Base-by-base conservation (phyloP, 495 filamentous ascomycete genomes). In the Alectoria sarmentosa region DNA sequence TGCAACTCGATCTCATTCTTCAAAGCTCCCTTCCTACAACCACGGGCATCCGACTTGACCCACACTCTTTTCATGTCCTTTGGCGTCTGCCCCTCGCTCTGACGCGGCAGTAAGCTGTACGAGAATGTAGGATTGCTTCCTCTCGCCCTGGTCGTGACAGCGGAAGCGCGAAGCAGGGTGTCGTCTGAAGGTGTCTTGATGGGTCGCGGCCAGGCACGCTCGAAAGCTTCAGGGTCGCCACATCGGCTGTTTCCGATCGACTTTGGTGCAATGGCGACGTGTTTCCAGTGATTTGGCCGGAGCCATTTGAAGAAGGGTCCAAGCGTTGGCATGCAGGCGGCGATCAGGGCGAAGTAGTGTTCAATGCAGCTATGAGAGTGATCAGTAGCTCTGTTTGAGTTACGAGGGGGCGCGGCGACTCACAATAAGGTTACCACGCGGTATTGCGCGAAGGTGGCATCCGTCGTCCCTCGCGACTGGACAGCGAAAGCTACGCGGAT, bases 271-370 rank as follows among this genome's bases (percentile, higher is more conserved):
- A 21, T 48, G 8, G 37, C 48, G n/a, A 52, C 13, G 54, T 63
- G 41, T 30, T 63, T 67, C 65, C 60, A 67, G 46, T 58, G 41
- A 39, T 46, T 38, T 26, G 65, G 65, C 11, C 61, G 60, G 32
- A 67, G 61, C 60, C 55, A 63, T 30, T 49, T 54, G 61, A 67
- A 67, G 32, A 67, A 46, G 7, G 65, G 65, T 11, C 65, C 65
- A 17, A 67, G 60, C 23, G 65, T 67, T 1, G 65, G 65, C 65
- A 67, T 67, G 65, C 65, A 67, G 61, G 65, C 65, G 6, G 65
- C 60, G 21, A 67, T 67, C 1, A 67, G 49, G 23, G 65, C 65
- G 15, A 63, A 56, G 26, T 61, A 67, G 61, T 67, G 65, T 55
- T 67, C 65, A 15, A 67, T 67, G 34, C 65, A 67, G 49, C 65